These are phyloP conservation scores for Penicillium sp. DNA, from an alignment of 2,329 filamentous ascomycete species.

Conservation along the genomic window DNA sequence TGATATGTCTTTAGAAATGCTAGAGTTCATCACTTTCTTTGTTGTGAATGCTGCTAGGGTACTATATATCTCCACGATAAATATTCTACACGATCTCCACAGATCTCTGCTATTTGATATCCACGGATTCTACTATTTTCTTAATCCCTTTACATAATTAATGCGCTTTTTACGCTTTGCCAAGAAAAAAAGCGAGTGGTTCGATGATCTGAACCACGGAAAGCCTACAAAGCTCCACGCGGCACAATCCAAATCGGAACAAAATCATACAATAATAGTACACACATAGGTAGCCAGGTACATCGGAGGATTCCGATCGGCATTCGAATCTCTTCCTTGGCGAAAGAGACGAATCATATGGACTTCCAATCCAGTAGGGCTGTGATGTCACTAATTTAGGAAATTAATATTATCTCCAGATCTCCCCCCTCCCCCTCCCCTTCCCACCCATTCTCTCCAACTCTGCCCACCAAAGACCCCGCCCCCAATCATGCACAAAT, in stretches of 20 bases:
- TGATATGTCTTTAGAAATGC: not conserved
- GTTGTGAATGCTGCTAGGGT: too few species aligned
- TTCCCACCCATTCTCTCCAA: not conserved
- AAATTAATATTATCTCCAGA: slow-evolving; percentile 1
- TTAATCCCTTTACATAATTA: not conserved
- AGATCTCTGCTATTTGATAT: not conserved
- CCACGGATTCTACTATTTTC: not conserved
- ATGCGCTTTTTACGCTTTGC: not conserved
- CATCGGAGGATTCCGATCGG: not conserved
- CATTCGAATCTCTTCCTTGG: slow-evolving; percentile 1
- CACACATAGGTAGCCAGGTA: too few species aligned
- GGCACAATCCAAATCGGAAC: not conserved
- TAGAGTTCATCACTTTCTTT: not conserved
- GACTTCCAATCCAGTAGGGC: not conserved
- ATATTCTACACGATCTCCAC: not conserved
- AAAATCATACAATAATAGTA: not conserved
- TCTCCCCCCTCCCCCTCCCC: not conserved
- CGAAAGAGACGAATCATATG: not conserved
- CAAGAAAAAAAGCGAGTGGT: not conserved
- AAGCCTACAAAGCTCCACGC: not conserved
- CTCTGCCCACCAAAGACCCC: not conserved
- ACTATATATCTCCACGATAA: not conserved
- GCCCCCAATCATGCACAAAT: slow-evolving; percentile 19
- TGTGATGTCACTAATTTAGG: slow-evolving; percentile 9
- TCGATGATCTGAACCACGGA: slow-evolving; percentile 1